phyloP scores from a whole-genome alignment of 2,329 filamentous ascomycete species.

The Cryphonectria radicalis region DNA sequence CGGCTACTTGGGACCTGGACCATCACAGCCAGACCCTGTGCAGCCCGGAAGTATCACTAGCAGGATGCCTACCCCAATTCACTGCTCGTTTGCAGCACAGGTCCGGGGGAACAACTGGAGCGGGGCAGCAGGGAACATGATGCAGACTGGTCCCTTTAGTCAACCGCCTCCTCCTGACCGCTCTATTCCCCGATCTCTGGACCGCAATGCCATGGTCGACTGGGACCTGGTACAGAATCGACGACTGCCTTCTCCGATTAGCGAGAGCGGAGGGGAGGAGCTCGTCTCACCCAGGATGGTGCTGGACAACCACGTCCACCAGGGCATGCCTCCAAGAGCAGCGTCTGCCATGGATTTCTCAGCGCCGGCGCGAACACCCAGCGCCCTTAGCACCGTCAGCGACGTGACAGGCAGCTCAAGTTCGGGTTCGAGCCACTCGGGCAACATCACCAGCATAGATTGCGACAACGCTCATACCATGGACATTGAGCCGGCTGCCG shows the following conservation, averaged over 20 bases:
- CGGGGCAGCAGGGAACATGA: slow-evolving; percentile 40
- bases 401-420: slow-evolving; percentile 21
- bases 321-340: slow-evolving; percentile 42
- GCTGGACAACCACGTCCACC: slow-evolving; percentile 42
- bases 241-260: slow-evolving; percentile 63
- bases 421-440: slow-evolving; percentile 5
- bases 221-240: slow-evolving; percentile 59
- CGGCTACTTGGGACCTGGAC: slow-evolving; percentile 37
- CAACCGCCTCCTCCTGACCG: slow-evolving; percentile 48
- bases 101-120: slow-evolving; percentile 57
- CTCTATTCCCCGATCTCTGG: slow-evolving; percentile 54
- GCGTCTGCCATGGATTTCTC: slow-evolving; percentile 40
- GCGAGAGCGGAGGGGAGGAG: slow-evolving; percentile 56
- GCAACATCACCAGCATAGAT: slow-evolving; percentile 25
- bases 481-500: slow-evolving; percentile 48
- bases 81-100: slow-evolving; percentile 60
- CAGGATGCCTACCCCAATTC: slow-evolving; percentile 64
- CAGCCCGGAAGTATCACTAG: slow-evolving; percentile 42
- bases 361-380: slow-evolving; percentile 28
- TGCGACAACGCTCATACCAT: slow-evolving; percentile 34
- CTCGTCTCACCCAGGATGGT: slow-evolving; percentile 45
- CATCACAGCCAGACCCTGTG: slow-evolving; percentile 39
- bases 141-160: slow-evolving; percentile 41
- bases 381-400: slow-evolving; percentile 36
- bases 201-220: slow-evolving; percentile 43